Evolutionary conservation across 169 alveolate genomes (phyloP), one percentile per base, ranked within the genome.

Genomic region (Cryptosporidium tyzzeri): DNA sequence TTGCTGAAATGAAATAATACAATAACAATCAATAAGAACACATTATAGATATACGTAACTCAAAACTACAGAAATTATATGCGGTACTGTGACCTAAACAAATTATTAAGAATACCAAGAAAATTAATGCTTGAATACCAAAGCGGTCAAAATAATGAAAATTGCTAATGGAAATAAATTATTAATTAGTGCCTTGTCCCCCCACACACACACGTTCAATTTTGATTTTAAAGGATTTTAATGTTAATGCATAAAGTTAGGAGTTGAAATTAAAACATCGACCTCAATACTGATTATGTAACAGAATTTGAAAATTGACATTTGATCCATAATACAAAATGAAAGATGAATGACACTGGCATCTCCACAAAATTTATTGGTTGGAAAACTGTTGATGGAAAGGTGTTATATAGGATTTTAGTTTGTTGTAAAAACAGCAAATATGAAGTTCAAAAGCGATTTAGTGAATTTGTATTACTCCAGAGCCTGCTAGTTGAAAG

Each of bases 381-480:
- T 3, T 80, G 89, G 89, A 48, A 44, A 65, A 35, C 50, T n/a
- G 65, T 62, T 16, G 67, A 62, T 73, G 70, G 55, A 12, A 73
- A 73, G 9, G 55, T 65, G 16, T 18, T 45, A 5, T 80, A 80
- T 50, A 37, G 70, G 35, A 80, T 80, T 10, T 80, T n/a, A 29
- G 69, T 80, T 35, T 37, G 26, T 44, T 48, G 16, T 10, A 10
- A 31, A 6, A 41, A 10, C 45, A 16, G 41, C 18, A 62, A n/a
- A 80, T 80, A 80, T 80, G 80, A 62, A 41, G 29, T 80, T 48
- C 73, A 80, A 41, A 80, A 80, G 48, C 74, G 89, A 18, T 80
- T 59, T 31, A 80, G 89, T 14, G 89, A 80, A 14, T 80, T 80
- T 80, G 44, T 65, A 62, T 51, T 80, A 21, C 68, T 80, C 2